These are phyloP conservation scores for Lodderomyces beijingensis DNA, from an alignment of 1,139 yeast genomes.

Conservation along the genomic window DNA sequence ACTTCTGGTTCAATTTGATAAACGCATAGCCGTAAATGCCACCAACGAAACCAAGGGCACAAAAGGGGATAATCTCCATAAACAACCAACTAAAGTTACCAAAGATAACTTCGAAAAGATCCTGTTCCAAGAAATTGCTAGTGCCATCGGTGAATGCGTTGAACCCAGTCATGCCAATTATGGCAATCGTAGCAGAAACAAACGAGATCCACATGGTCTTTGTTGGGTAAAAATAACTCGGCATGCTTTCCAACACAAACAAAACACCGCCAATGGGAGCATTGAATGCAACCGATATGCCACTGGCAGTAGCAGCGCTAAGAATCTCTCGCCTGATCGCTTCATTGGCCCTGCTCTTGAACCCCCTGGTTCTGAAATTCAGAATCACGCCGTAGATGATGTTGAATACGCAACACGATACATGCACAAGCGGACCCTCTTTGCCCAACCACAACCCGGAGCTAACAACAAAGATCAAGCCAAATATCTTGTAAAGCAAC, in stretches of 20 bases:
- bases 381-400: conserved; percentile 26
- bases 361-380: conserved; percentile 21
- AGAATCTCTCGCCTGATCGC: conserved; percentile 60
- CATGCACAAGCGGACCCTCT: conserved; percentile 92
- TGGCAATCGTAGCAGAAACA: conserved; percentile 70
- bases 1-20: conserved; percentile 43
- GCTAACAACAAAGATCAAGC: conserved; percentile 64
- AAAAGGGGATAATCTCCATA: conserved; percentile 65
- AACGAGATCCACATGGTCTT: conserved; percentile 78
- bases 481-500: conserved; percentile 46
- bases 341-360: conserved; percentile 32
- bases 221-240: conserved; percentile 58
- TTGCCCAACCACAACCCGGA: conserved; percentile 89
- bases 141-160: conserved; percentile 57
- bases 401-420: conserved; percentile 61
- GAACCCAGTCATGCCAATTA: conserved; percentile 55
- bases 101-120: conserved; percentile 58
- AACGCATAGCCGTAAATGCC: conserved; percentile 62
- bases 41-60: conserved; percentile 62
- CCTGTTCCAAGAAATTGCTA: conserved; percentile 47
- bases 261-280: conserved; percentile 95
- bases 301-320: conserved; percentile 88
- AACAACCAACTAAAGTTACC: conserved; percentile 73
- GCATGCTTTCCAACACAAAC: conserved; percentile 73
- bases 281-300: conserved; percentile 89